Conservation (phyloP, 2,329 filamentous ascomycete species). For the Aspergillus piperis region DNA sequence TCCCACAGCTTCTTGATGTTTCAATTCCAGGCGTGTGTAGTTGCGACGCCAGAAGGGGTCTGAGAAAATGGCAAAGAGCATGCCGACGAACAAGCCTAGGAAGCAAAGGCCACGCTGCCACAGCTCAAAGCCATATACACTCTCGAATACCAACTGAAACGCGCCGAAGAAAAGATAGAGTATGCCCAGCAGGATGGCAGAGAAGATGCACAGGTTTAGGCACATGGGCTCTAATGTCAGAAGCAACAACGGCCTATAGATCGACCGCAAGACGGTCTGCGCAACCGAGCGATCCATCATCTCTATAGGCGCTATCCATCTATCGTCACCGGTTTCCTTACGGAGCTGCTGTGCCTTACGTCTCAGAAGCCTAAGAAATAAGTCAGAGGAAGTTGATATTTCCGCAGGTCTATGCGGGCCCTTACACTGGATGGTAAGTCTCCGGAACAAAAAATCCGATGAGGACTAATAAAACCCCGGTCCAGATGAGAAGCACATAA, state of each 20-base stretch:
- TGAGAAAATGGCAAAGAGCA: constrained; percentile 47
- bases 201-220: constrained; percentile 76
- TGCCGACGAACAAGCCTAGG: constrained; percentile 55
- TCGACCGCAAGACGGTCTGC: constrained; percentile 59
- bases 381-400: neutral
- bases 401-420: neutral
- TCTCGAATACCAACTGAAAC: constrained; percentile 75
- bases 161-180: constrained; percentile 91
- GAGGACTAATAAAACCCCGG: constrained; percentile 61
- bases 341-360: constrained; percentile 71
- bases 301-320: constrained; percentile 78
- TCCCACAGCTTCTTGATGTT: constrained; percentile 37
- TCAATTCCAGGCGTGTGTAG: constrained; percentile 44
- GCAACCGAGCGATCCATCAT: constrained; percentile 67
- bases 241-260: constrained; percentile 72
- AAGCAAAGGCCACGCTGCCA: constrained; percentile 82
- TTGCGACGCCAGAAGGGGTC: constrained; percentile 51
- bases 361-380: constrained; percentile 57
- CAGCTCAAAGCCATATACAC: constrained; percentile 72
- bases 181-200: constrained; percentile 81
- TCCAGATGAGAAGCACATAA: constrained; percentile 83
- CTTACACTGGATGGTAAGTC: constrained; percentile 68
- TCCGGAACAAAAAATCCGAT: constrained; percentile 78
- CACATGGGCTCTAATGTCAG: constrained; percentile 84
- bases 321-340: constrained; percentile 72